Percentiles rank a stretch among this genome's conserved stretches.
phyloP scores from a whole-genome alignment of 331 rosid species.

The Telfairia occidentalis region DNA sequence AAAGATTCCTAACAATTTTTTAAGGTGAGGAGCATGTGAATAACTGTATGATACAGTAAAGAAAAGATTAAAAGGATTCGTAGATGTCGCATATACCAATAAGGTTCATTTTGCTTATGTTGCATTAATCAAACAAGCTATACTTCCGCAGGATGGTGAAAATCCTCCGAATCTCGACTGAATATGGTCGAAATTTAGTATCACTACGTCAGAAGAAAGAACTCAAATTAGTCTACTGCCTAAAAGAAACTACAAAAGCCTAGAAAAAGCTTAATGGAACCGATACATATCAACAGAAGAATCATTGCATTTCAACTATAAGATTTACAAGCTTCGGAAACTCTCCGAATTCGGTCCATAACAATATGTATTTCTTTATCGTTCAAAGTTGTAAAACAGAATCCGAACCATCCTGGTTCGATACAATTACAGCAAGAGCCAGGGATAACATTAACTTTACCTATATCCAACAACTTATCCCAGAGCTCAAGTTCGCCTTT shows the following conservation, averaged over 20 bases:
- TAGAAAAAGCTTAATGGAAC: background rate
- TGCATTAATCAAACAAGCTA: too few relatives aligned
- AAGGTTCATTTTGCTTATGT: background rate
- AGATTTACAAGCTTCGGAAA: conserved; percentile 39
- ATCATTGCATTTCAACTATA: conserved; percentile 25
- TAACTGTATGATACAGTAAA: background rate
- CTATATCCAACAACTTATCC: conserved; percentile 70
- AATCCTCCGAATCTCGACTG: background rate
- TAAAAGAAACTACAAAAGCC: background rate
- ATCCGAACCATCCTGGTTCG: conserved; percentile 91
- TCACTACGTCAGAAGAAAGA: background rate
- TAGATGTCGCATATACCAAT: background rate
- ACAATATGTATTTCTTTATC: conserved; percentile 61
- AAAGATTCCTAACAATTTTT: background rate
- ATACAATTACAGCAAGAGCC: conserved; percentile 84
- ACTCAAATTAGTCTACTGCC: background rate
- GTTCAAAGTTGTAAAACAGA: conserved; percentile 55
- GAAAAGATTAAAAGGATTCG: background rate
- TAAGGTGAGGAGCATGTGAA: background rate
- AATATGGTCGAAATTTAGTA: background rate
- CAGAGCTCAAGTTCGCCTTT: conserved; percentile 92
- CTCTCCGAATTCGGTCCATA: conserved; percentile 57
- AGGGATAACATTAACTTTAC: conserved; percentile 64
- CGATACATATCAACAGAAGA: background rate
- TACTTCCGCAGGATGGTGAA: background rate